These are phyloP conservation scores for Coemansia sp. DNA, from an alignment of 192 early-diverging fungal genomes.

Conservation along the genomic window DNA sequence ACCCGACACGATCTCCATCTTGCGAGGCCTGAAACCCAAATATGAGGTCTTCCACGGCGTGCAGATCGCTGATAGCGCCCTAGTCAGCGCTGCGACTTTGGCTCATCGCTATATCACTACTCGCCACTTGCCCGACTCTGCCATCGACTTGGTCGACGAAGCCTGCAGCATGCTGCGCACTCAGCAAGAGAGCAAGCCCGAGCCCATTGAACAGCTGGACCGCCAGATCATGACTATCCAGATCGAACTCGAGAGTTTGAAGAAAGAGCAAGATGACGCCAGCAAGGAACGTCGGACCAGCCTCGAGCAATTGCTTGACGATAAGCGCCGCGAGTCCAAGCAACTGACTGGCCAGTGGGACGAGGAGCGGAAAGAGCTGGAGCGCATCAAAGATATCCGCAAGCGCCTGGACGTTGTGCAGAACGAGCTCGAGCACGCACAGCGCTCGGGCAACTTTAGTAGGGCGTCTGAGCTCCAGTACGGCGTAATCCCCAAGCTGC, in stretches of 20 bases:
- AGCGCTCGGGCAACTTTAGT: conserved; percentile 73
- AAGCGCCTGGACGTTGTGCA: conserved; percentile 73
- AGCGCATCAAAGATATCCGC: conserved; percentile 71
- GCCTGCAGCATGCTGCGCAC: conserved; percentile 77
- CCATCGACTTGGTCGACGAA: conserved; percentile 83
- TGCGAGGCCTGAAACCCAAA: conserved; percentile 76
- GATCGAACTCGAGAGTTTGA: conserved; percentile 80
- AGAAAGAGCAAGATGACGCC: conserved; percentile 74
- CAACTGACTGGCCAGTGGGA: conserved; percentile 67
- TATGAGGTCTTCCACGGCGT: conserved; percentile 84
- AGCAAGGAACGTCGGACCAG: conserved; percentile 68
- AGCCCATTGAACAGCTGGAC: conserved; percentile 74
- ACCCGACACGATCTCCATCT: conserved; percentile 73
- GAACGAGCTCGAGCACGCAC: conserved; percentile 75
- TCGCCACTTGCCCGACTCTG: conserved; percentile 79
- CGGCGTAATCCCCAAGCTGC: conserved; percentile 76
- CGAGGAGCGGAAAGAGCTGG: conserved; percentile 70
- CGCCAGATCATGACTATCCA: conserved; percentile 76
- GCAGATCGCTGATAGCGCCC: conserved; percentile 72
- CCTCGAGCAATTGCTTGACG: conserved; percentile 63
- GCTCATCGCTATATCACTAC: conserved; percentile 77
- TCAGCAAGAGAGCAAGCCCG: conserved; percentile 81
- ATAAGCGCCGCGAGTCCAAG: conserved; percentile 65
- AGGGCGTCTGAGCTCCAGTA: conserved; percentile 78
- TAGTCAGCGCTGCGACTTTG: conserved; percentile 72